Evolutionary conservation across 257 asterid genomes (phyloP).

Genomic region (Agastache rugosa): DNA sequence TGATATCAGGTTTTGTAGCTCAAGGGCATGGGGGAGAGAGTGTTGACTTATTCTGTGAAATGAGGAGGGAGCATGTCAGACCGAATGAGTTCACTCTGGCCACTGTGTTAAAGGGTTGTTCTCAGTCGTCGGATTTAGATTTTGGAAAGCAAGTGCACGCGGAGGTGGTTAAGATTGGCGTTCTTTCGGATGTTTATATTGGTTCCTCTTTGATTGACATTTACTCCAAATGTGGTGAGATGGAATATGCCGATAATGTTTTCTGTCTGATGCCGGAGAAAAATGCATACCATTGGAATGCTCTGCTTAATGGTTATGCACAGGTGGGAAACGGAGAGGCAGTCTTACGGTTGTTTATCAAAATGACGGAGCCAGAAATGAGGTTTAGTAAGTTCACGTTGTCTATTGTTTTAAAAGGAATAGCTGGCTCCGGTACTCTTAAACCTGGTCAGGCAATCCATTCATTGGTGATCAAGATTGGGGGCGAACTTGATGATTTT

Average conservation of each 20-base stretch:
- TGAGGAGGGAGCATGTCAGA: conserved; percentile 66
- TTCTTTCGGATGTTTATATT: conserved; percentile 66
- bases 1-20: conserved; percentile 84
- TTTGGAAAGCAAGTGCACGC: conserved; percentile 79
- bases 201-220: conserved; percentile 78
- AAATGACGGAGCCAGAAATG: conserved; percentile 63
- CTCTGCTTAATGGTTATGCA: conserved; percentile 84
- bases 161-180: conserved; percentile 67
- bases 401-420: conserved; percentile 77
- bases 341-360: conserved; percentile 56
- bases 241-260: conserved; percentile 63
- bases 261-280: conserved; percentile 70
- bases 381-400: conserved; percentile 66
- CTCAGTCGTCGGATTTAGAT: conserved; percentile 61
- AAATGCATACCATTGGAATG: conserved; percentile 79
- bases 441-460: conserved; percentile 69
- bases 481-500: conserved; percentile 67
- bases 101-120: conserved; percentile 72
- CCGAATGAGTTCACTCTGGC: conserved; percentile 86
- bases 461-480: conserved; percentile 66
- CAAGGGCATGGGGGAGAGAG: conserved; percentile 62
- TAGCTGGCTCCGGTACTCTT: conserved; percentile 55
- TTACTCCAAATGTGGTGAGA: conserved; percentile 72
- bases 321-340: conserved; percentile 67
- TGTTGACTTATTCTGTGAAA: conserved; percentile 60